A percentile compares a stretch with the other conserved stretches of the same genome.
Conservation (phyloP, 306 rosid species). For the Trifolium pratense region DNA sequence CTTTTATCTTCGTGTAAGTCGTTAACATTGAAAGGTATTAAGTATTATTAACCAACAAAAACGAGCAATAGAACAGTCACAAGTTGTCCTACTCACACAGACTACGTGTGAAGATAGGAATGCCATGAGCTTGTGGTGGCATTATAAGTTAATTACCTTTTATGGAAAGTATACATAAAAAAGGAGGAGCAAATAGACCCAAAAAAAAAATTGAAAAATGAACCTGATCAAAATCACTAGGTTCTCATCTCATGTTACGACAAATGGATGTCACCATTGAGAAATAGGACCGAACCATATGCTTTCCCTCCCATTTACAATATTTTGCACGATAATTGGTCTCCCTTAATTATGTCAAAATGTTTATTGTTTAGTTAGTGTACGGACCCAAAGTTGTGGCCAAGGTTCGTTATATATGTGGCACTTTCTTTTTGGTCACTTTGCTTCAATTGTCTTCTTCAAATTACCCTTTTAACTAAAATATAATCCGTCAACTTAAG, state of each 20-base stretch:
- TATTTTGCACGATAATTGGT: conserved; percentile 49
- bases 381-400: too few species aligned
- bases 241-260: not conserved
- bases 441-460: conserved; percentile 1
- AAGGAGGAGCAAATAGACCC: not conserved
- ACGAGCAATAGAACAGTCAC: too few species aligned
- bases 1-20: too few species aligned
- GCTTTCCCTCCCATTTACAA: conserved; percentile 39
- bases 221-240: too few species aligned
- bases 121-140: conserved; percentile 18
- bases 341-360: conserved; percentile 51
- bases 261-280: not conserved
- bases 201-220: too few species aligned
- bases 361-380: conserved; percentile 38
- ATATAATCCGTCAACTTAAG: too few species aligned
- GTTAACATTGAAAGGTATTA: too few species aligned
- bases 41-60: too few species aligned
- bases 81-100: not conserved
- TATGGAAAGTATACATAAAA: not conserved
- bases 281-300: conserved; percentile 53
- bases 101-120: conserved; percentile 19
- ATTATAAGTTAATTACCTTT: conserved; percentile 15
- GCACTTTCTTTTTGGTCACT: conserved; percentile 20
- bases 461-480: not conserved
- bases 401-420: conserved; percentile 39